phyloP scores from a whole-genome alignment of 192 early-diverging fungal species.

The Dissophora ornata region DNA sequence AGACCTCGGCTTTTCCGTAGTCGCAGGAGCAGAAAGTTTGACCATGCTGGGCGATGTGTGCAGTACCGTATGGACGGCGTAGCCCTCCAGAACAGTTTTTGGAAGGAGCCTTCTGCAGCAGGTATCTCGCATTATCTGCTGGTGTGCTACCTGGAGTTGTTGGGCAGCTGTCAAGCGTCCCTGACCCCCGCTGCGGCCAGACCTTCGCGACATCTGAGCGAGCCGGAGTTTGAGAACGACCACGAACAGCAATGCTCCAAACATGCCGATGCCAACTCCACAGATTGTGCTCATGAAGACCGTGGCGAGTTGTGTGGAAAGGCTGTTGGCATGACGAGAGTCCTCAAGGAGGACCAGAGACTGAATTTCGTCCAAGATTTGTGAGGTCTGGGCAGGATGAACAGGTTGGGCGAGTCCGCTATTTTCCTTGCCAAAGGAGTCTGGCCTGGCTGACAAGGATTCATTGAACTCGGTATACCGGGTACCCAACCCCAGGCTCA shows the following conservation, averaged over 20 bases:
- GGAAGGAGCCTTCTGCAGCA: slow-evolving; percentile 26
- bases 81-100: slow-evolving; percentile 25
- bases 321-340: background rate
- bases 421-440: slow-evolving; percentile 4
- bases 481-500: slow-evolving; percentile 13
- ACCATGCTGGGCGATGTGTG: background rate
- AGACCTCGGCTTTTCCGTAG: too few species aligned
- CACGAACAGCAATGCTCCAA: slow-evolving; percentile 43
- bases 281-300: slow-evolving; percentile 42
- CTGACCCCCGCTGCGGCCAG: background rate
- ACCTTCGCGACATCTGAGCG: slow-evolving; percentile 14
- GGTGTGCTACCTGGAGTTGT: slow-evolving; percentile 9
- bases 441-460: slow-evolving; percentile 19
- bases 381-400: background rate
- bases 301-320: slow-evolving; percentile 34
- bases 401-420: slow-evolving; percentile 1
- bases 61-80: slow-evolving; percentile 22
- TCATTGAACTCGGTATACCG: background rate
- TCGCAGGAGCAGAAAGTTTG: background rate
- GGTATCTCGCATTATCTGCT: slow-evolving; percentile 2
- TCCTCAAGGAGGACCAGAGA: slow-evolving; percentile 12
- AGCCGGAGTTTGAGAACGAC: slow-evolving; percentile 40
- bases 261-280: slow-evolving; percentile 37
- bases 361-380: slow-evolving; percentile 14
- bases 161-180: background rate